Evolutionary conservation across 257 asterid genomes (phyloP).

Genomic region (Nicotiana sylvestris): DNA sequence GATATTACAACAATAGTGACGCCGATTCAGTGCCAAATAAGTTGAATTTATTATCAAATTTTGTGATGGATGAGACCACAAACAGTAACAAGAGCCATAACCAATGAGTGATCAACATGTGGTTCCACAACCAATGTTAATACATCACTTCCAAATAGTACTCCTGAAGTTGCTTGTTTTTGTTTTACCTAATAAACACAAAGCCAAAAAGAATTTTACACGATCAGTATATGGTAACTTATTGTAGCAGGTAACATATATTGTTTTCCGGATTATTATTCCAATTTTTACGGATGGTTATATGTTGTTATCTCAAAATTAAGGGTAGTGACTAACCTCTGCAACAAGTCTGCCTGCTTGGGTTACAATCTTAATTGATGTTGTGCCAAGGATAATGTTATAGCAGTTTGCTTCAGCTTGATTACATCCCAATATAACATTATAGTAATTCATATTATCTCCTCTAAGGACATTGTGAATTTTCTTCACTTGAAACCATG

Average conservation of each 20-base stretch:
- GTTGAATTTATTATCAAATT: conserved; percentile 11
- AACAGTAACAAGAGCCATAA: conserved; percentile 57
- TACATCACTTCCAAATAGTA: conserved; percentile 58
- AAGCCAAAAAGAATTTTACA: too few relatives aligned
- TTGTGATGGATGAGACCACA: conserved; percentile 47
- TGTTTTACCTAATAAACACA: conserved; percentile 34
- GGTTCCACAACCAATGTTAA: conserved; percentile 51
- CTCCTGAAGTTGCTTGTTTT: conserved; percentile 45
- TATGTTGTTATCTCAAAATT: background rate
- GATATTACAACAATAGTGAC: background rate
- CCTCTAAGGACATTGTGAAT: conserved; percentile 13
- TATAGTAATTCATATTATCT: conserved; percentile 13
- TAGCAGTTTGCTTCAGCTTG: conserved; percentile 10
- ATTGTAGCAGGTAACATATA: too few relatives aligned
- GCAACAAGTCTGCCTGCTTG: conserved; percentile 29
- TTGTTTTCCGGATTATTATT: background rate
- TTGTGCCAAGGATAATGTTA: conserved; percentile 28
- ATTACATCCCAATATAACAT: conserved; percentile 24
- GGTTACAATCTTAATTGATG: conserved; percentile 31
- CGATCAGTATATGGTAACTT: too few relatives aligned
- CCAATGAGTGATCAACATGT: conserved; percentile 41
- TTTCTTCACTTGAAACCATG: conserved; percentile 36
- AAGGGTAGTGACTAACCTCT: conserved; percentile 26
- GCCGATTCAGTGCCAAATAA: too few relatives aligned
- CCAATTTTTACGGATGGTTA: background rate